These are phyloP conservation scores for Mycena chlorophos DNA, from an alignment of 768 basidiomycete species.

Conservation along the genomic window DNA sequence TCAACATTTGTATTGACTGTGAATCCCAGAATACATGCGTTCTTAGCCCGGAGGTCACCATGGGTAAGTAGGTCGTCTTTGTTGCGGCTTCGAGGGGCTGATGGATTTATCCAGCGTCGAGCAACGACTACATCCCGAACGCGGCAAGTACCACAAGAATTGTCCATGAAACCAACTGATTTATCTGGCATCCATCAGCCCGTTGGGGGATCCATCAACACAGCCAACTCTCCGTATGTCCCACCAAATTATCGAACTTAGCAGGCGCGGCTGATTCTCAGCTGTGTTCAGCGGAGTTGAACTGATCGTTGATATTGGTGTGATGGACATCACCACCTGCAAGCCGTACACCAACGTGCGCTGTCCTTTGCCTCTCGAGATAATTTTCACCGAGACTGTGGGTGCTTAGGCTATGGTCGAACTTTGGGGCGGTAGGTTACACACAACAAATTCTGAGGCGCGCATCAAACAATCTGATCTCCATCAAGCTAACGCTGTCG, in stretches of 20 bases:
- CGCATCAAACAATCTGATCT: not conserved
- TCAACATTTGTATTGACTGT: not conserved
- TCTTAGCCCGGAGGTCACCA: too few relatives aligned
- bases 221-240: conserved; percentile 26
- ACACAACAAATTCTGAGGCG: not conserved
- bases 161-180: too few relatives aligned
- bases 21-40: conserved; percentile 2
- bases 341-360: conserved; percentile 33
- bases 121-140: too few relatives aligned
- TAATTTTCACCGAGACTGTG: not conserved
- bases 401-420: conserved; percentile 36
- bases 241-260: not conserved
- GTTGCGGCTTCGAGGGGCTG: too few relatives aligned
- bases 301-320: conserved; percentile 39
- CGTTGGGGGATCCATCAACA: too few relatives aligned
- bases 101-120: too few relatives aligned
- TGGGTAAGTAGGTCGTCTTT: too few relatives aligned
- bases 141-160: too few relatives aligned
- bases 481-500: conserved; percentile 35
- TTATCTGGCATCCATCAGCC: too few relatives aligned
- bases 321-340: conserved; percentile 43
- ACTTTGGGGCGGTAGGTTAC: conserved; percentile 32
- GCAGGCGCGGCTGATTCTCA: not conserved
- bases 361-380: not conserved
- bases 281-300: conserved; percentile 33